Conservation (phyloP, 1,139 yeast species). For the Saccharomyces pastorianus region DNA sequence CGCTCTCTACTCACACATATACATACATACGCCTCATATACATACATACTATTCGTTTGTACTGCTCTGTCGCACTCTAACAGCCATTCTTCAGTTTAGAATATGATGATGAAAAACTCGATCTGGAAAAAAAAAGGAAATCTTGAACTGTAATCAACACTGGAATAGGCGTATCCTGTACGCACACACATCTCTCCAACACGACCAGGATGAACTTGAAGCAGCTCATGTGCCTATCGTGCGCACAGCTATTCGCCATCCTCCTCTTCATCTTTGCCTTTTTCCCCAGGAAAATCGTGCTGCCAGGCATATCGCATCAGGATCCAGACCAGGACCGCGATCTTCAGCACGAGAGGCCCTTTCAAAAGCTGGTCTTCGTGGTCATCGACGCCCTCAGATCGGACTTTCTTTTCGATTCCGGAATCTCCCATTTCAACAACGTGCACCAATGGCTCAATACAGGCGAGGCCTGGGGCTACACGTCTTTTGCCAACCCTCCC, state of each 20-base stretch:
- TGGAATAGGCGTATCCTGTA: background rate
- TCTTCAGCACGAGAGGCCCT: slow-evolving; percentile 36
- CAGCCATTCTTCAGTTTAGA: background rate
- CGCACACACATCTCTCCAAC: background rate
- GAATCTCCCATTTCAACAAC: slow-evolving; percentile 50
- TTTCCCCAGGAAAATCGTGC: slow-evolving; percentile 5
- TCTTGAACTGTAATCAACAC: background rate
- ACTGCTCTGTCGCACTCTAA: background rate
- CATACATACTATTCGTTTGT: background rate
- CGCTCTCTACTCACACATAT: background rate
- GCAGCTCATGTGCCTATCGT: background rate
- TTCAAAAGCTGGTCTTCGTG: slow-evolving; percentile 65
- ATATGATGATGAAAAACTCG: background rate
- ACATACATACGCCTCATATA: background rate
- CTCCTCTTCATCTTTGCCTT: slow-evolving; percentile 4
- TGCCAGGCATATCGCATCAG: slow-evolving; percentile 1
- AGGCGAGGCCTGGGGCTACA: slow-evolving; percentile 75
- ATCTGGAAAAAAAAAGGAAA: background rate
- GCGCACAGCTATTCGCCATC: slow-evolving; percentile 3
- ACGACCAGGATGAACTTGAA: background rate
- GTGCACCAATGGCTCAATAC: slow-evolving; percentile 57
- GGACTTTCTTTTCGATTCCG: slow-evolving; percentile 68
- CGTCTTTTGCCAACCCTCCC: slow-evolving; percentile 85
- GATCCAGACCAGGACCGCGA: background rate
- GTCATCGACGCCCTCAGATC: slow-evolving; percentile 90